Evolutionary conservation across 75 land plant genomes (phyloP).

Genomic region (Chamaecyparis obtusa): DNA sequence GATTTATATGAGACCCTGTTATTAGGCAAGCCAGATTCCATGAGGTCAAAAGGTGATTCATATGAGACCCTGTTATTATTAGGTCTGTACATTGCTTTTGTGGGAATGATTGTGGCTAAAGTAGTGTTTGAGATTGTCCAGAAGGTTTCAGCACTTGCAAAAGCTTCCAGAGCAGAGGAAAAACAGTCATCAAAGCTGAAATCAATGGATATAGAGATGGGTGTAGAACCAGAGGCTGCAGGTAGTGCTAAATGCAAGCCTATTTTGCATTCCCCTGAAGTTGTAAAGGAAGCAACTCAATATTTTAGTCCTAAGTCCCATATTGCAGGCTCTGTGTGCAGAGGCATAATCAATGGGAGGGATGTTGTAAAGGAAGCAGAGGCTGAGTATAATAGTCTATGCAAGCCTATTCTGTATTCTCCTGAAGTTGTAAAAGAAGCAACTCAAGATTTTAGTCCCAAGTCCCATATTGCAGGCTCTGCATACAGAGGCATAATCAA

Average conservation of each 20-base stretch:
- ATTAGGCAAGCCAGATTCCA: background rate
- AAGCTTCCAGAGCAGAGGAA: background rate
- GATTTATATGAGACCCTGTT: background rate
- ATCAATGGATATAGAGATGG: background rate
- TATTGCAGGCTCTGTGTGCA: constrained; percentile 42
- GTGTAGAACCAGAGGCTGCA: background rate
- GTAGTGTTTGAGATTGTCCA: background rate
- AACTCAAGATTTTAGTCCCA: constrained; percentile 34
- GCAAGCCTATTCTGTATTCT: constrained; percentile 29
- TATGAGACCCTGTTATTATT: background rate
- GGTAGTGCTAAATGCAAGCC: constrained; percentile 22
- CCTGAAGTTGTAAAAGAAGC: constrained; percentile 32
- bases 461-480: constrained; percentile 30
- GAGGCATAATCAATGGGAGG: constrained; percentile 27
- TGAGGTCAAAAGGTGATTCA: background rate
- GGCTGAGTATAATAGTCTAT: constrained; percentile 8
- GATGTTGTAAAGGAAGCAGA: constrained; percentile 40
- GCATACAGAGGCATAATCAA: constrained; percentile 34
- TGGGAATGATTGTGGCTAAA: background rate
- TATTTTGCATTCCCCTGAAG: constrained; percentile 26
- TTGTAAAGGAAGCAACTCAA: constrained; percentile 33
- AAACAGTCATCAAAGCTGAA: background rate
- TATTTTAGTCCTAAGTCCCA: constrained; percentile 23
- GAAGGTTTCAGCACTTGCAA: background rate
- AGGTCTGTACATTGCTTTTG: background rate